Conservation (phyloP, 2,329 filamentous ascomycete species). For the Pseudocercospora musae region DNA sequence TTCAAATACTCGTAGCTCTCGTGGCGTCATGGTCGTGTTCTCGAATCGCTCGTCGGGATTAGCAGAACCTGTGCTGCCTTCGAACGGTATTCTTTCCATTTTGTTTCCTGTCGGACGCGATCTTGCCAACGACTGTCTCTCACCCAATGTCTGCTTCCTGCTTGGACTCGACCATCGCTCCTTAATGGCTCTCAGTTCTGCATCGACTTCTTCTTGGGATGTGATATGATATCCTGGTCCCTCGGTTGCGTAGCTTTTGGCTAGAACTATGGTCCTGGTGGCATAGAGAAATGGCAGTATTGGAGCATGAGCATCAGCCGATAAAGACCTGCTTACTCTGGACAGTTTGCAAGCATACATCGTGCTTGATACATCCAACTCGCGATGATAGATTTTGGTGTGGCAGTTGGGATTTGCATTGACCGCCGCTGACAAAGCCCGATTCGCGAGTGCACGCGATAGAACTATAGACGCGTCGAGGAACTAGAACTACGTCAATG, state of each 20-base stretch:
- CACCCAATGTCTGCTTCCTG: neutral
- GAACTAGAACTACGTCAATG: conserved; percentile 14
- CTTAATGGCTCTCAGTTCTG: conserved; percentile 4
- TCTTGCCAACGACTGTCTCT: neutral
- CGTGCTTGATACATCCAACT: neutral
- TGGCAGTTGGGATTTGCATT: neutral
- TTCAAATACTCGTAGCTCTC: conserved; percentile 21
- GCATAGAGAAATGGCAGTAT: conserved; percentile 32
- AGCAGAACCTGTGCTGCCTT: conserved; percentile 10
- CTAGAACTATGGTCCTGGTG: conserved; percentile 32
- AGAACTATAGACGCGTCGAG: conserved; percentile 7
- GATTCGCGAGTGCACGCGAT: conserved; percentile 4
- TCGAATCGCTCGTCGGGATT: conserved; percentile 12
- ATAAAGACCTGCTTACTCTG: neutral
- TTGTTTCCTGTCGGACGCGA: neutral
- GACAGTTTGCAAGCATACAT: neutral
- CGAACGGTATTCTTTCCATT: conserved; percentile 17
- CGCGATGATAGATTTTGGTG: neutral
- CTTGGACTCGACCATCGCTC: conserved; percentile 4
- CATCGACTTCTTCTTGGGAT: neutral
- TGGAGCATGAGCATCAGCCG: neutral
- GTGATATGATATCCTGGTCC: neutral
- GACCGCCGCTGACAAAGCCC: neutral
- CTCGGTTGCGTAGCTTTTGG: conserved; percentile 1
- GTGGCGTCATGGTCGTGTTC: conserved; percentile 22